Conservation (phyloP, 2,329 filamentous ascomycete species). For the Tolypocladium cylindrosporum region DNA sequence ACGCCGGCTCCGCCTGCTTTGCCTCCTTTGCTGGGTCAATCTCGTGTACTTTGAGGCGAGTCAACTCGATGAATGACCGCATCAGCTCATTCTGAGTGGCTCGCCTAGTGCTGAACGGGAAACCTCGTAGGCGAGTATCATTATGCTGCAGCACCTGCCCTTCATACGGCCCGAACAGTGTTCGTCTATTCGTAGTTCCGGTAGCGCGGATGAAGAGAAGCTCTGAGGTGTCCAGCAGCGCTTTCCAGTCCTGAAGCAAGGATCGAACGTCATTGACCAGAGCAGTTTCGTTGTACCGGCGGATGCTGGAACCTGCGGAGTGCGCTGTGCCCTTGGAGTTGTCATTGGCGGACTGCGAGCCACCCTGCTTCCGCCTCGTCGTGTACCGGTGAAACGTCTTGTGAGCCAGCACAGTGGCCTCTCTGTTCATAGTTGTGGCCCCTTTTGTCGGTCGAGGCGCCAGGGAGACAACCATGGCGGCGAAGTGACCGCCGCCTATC, state of each 20-base stretch:
- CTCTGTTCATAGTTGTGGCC: conserved; percentile 61
- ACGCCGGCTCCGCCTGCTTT: conserved; percentile 29
- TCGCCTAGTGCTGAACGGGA: conserved; percentile 85
- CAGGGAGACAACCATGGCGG: conserved; percentile 87
- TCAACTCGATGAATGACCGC: conserved; percentile 89
- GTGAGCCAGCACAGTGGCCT: conserved; percentile 82
- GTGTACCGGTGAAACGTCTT: conserved; percentile 99
- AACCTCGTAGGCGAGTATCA: conserved; percentile 72
- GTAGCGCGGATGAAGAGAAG: conserved; percentile 84
- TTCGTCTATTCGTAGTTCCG: conserved; percentile 75
- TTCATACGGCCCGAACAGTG: conserved; percentile 85
- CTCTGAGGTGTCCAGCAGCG: conserved; percentile 72
- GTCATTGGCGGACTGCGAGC: conserved; percentile 88
- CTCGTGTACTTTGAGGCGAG: conserved; percentile 74
- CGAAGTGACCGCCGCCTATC: conserved; percentile 97
- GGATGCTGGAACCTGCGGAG: conserved; percentile 80
- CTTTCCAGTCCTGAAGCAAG: conserved; percentile 75
- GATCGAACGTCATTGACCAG: conserved; percentile 79
- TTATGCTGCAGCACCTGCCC: conserved; percentile 71
- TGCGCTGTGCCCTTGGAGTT: conserved; percentile 89
- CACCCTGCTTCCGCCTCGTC: conserved; percentile 90
- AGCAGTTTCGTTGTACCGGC: conserved; percentile 89
- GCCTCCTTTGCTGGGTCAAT: conserved; percentile 56
- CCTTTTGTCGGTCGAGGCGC: conserved; percentile 69
- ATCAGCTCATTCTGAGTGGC: conserved; percentile 93